Evolutionary conservation across 2,329 filamentous ascomycete species (phyloP), one percentile per base, ranked within the genome.

Genomic region (Colletotrichum spaethianum): DNA sequence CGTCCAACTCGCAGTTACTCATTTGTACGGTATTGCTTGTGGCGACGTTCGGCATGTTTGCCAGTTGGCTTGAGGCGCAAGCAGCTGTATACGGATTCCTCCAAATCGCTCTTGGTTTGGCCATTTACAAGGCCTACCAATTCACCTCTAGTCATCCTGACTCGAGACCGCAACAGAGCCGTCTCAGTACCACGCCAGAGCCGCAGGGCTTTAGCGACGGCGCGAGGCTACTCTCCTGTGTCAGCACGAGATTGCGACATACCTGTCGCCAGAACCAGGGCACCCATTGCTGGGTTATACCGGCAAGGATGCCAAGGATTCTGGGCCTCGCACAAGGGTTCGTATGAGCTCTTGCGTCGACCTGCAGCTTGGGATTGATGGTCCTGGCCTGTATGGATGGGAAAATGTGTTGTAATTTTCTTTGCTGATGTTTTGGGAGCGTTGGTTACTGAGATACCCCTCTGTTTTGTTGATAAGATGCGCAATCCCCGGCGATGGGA

Each of bases 361-460:
- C 59, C 46, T 67, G 63, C 33, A 44, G 69, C 59, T 48, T 31
- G 60, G 60, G 48, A 28, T 20, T 40, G 18, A 23, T 60, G 36
- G 66, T 46, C 42, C 33, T 46, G 46, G 61, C 59, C 11, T 64
- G 40, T 71, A 63, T 60, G 55, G 52, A 46, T n/a, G 40, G 26
- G 53, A 23, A 63, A 38, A 26, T 57, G 16, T 63, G 42, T 63
- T 52, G 48, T 67, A 67, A 48, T 62, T 33, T 61, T 63, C 46
- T 59, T 60, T 55, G 56, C 48, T 69, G 63, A 60, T 67, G 23
- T 53, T 36, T 28, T 60, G 63, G 73, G 67, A 74, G 63, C 71
- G 59, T 68, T 74, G 71, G 60, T 74, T 74, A 71, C 63, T 66
- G 73, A 74, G 70, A 74, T 74, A 74, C 71, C 73, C 73, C 71